Evolutionary conservation across 2,329 filamentous ascomycete species (phyloP), one percentile per base, ranked within the genome.

Genomic region (Monascus ruber): DNA sequence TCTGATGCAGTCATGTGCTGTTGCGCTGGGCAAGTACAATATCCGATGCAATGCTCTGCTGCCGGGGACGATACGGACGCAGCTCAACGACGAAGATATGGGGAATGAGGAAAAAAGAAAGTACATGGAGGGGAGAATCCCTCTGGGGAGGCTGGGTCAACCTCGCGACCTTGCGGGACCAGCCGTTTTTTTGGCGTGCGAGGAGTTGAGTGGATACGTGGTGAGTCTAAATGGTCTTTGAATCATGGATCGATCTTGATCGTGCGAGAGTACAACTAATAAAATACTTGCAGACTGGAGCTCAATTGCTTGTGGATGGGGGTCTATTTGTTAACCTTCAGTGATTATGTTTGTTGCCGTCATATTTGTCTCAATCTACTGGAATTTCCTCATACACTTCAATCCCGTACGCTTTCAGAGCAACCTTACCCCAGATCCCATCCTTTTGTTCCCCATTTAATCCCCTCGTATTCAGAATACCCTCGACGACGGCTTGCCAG

Each of bases 321-420:
- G 87, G 88, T 0, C 60, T 89, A 45, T 94, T 91, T 70, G 87
- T 94, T 10, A 94, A 94, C 62, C 66, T 94, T 51, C 85, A 91
- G 62, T 89, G 63, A 48, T 5, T n/a, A 17, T 37, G 17, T 17
- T 17, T 17, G 17, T 17, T 17, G 17, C 3, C 17, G 3, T 17
- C 17, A 17, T 17, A 17, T 17, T 17, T 17, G 17, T 17, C 17
- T 17, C 17, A 17, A n/a, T 31, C 28, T 8, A 31, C 28, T n/a
- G 28, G n/a, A 31, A 31, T 31, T n/a, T 31, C 28, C n/a, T n/a
- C 28, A 2, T 31, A 25, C n/a, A 6, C 33, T 45, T 45, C 41
- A 37, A 62, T 44, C 1, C 53, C 48, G 43, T 94, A 95, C 2
- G 83, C 86, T 61, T 76, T 72, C 38, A 74, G 68, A 1, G 84